Evolutionary conservation across 768 basidiomycete genomes (phyloP).

Genomic region (Sarcodon aspratus): DNA sequence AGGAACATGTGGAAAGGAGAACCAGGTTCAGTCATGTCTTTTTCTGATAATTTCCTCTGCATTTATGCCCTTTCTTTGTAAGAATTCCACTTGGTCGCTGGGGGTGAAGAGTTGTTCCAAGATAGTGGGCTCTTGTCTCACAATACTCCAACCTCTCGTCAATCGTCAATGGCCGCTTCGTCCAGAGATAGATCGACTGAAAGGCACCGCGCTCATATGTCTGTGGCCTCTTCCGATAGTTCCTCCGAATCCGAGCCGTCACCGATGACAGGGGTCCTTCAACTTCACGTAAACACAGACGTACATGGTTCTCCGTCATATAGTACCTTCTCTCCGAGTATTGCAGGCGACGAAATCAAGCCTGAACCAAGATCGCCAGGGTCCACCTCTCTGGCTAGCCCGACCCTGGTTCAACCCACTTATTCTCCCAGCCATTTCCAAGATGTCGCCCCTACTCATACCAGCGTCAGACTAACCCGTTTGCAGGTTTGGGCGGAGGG

Average conservation of each 20-base stretch:
- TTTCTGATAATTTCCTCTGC: neutral
- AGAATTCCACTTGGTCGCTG: conserved; percentile 75
- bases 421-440: conserved; percentile 2
- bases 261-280: conserved; percentile 2
- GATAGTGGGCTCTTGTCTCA: conserved; percentile 29
- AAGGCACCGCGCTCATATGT: neutral
- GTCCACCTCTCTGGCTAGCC: conserved; percentile 8
- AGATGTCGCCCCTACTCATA: conserved; percentile 16
- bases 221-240: conserved; percentile 2
- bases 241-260: neutral
- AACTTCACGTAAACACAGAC: neutral
- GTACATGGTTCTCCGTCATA: conserved; percentile 17
- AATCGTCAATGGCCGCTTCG: neutral
- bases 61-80: conserved; percentile 8
- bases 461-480: conserved; percentile 6
- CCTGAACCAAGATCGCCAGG: conserved; percentile 18
- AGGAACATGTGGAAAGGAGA: conserved; percentile 86
- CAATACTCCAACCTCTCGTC: conserved; percentile 29
- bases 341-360: no score
- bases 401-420: neutral
- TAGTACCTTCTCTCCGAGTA: no score
- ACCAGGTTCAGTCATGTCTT: conserved; percentile 35
- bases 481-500: conserved; percentile 50
- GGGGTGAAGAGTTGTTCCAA: conserved; percentile 60
- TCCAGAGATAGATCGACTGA: no score